Conservation (phyloP, 2,329 filamentous ascomycete genomes). For the Emergomyces orientalis region DNA sequence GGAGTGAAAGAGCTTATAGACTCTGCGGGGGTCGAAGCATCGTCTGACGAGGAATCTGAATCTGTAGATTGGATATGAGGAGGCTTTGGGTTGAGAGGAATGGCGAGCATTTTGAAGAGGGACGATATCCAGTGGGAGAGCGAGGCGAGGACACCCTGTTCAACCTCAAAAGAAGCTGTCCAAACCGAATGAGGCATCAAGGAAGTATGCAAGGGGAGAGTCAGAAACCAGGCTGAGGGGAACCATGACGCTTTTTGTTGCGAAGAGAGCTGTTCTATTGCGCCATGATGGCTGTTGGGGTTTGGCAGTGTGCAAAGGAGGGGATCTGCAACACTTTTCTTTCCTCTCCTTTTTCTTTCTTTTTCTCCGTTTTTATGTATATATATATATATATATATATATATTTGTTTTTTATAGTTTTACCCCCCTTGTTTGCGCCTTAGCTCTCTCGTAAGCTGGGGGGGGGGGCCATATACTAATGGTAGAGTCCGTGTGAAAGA, state of each 20-base stretch:
- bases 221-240: neutral
- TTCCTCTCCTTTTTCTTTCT: neutral
- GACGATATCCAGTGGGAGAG: conserved; percentile 1
- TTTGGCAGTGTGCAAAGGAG: neutral
- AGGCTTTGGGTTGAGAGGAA: conserved; percentile 4
- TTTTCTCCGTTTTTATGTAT: neutral
- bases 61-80: conserved; percentile 6
- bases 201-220: neutral
- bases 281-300: neutral
- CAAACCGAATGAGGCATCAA: conserved; percentile 1
- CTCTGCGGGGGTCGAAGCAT: neutral
- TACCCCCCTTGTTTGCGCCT: neutral
- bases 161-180: conserved; percentile 2
- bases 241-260: conserved; percentile 7
- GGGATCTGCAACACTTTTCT: neutral
- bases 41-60: neutral
- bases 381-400: neutral
- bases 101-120: conserved; percentile 8
- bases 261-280: conserved; percentile 14
- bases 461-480: neutral
- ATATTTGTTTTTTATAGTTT: neutral
- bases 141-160: neutral
- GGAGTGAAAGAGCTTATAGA: conserved; percentile 2
- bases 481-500: neutral
- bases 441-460: neutral